Evolutionary conservation across 75 land plant genomes (phyloP).

Genomic region (Adiantum capillusveneris): DNA sequence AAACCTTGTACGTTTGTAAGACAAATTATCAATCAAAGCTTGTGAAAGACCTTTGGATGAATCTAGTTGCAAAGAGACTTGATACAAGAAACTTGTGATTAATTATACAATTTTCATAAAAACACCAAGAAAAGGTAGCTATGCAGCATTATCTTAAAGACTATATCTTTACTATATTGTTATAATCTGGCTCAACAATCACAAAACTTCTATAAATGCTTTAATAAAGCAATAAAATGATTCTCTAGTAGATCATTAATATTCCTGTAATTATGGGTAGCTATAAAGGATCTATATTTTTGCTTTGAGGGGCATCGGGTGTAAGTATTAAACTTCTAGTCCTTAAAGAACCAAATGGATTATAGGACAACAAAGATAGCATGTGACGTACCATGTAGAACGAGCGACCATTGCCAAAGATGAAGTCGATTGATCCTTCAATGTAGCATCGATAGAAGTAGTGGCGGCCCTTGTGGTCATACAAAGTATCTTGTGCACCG

Average conservation of each 20-base stretch:
- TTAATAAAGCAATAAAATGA: no score
- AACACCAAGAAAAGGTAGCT: no score
- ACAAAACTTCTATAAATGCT: no score
- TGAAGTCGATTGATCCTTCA: constrained; percentile 48
- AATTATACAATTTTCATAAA: no score
- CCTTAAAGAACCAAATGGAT: not conserved
- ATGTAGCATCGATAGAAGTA: constrained; percentile 45
- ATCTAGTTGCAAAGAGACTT: no score
- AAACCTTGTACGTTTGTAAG: no score
- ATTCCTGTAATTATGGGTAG: not conserved
- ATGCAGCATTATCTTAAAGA: no score
- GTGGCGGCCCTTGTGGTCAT: constrained; percentile 48
- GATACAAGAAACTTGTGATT: no score
- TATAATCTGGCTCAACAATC: no score
- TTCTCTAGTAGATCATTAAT: no score
- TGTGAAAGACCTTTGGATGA: not conserved
- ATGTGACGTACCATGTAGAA: constrained; percentile 15
- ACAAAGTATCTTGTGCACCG: constrained; percentile 52
- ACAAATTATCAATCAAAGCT: constrained; percentile 2
- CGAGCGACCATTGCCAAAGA: constrained; percentile 35
- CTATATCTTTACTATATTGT: no score
- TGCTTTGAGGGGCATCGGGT: no score
- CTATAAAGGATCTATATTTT: not conserved
- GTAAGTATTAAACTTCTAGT: not conserved
- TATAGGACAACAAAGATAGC: not conserved